Conservation (phyloP, 257 asterid species). For the Jasminum sambac region DNA sequence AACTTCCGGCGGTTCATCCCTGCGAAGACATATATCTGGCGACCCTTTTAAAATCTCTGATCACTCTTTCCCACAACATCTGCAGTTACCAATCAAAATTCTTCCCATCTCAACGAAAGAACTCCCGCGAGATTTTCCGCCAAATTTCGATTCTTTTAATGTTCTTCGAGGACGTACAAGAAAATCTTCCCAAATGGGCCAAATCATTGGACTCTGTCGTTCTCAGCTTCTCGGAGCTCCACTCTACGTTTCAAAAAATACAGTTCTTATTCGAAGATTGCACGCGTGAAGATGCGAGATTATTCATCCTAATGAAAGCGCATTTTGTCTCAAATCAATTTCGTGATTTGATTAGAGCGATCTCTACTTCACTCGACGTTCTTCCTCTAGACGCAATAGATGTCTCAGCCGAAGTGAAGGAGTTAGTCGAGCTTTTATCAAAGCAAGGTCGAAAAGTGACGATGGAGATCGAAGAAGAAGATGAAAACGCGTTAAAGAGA, state of each 20-base stretch:
- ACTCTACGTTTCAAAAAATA: conserved; percentile 53
- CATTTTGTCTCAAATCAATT: conserved; percentile 49
- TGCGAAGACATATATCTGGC: conserved; percentile 57
- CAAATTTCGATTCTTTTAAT: conserved; percentile 55
- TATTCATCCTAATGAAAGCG: conserved; percentile 59
- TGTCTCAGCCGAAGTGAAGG: conserved; percentile 47
- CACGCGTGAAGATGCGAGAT: conserved; percentile 50
- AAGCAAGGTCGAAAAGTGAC: conserved; percentile 51
- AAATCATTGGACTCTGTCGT: conserved; percentile 32
- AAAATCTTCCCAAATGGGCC: conserved; percentile 16
- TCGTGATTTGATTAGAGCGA: conserved; percentile 38
- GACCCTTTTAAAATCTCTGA: conserved; percentile 57
- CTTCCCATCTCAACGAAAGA: conserved; percentile 49
- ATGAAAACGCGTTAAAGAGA: conserved; percentile 45
- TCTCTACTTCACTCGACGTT: conserved; percentile 69
- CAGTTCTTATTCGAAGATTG: conserved; percentile 60
- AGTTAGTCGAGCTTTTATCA: conserved; percentile 50
- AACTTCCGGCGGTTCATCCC: conserved; percentile 69
- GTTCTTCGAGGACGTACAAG: conserved; percentile 60
- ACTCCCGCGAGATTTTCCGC: conserved; percentile 61
- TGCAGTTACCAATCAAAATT: conserved; percentile 35
- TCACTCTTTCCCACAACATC: conserved; percentile 41
- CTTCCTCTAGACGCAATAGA: conserved; percentile 45
- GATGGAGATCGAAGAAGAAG: conserved; percentile 50
- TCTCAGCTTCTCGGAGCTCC: conserved; percentile 71